Evolutionary conservation across 352 stramenopile species (phyloP), one percentile per base, ranked within the genome.

Genomic region (Globisporangium irregulare): DNA sequence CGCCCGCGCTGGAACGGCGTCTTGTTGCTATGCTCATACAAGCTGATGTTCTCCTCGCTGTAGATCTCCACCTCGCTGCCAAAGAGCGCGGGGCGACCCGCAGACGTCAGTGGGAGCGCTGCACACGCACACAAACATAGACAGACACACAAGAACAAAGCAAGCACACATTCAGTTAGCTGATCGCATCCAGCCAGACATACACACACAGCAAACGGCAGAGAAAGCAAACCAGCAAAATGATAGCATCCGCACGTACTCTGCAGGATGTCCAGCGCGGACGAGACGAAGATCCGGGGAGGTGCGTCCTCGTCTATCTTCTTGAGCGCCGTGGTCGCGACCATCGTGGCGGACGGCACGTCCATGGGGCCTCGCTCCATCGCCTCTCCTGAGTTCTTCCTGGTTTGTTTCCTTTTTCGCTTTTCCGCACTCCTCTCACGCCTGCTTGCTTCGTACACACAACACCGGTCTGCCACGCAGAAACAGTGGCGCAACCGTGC

Each of bases 41-140:
- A 72, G 14, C 81, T 86, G 67, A 95, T 93, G 61, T 92, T 75
- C 67, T 92, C 86, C 56, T 95, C 84, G 57, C 80, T 91, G 75
- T 95, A 95, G 67, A 95, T 92, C 70, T 95, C 88, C n/a, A 94
- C 88, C 50, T 95, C 88, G 27, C 79, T 90, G 12, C 76, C 80
- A 59, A 91, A 92, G 38, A 95, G 84, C 61, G 78, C 77, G 3
- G 88, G 88, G 3, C 88, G 83, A 0, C 88, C 88, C 1, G 86
- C 84, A 4, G 81, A 73, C 27, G 84, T 94, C 27, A 95, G 72
- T 22, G 82, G 75, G 62, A 95, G 75, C 32, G 79, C 88, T 95
- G 63, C 29, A 48, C 10, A 14, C 9, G 4, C n/a, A 18, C 25
- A 60, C 32, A 48, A 1, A 48, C 18, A 57, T 4, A 61, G 48